Evolutionary conservation across 2,329 filamentous ascomycete genomes (phyloP), one percentile per base, ranked within the genome.

Genomic region (Alternaria alternata): DNA sequence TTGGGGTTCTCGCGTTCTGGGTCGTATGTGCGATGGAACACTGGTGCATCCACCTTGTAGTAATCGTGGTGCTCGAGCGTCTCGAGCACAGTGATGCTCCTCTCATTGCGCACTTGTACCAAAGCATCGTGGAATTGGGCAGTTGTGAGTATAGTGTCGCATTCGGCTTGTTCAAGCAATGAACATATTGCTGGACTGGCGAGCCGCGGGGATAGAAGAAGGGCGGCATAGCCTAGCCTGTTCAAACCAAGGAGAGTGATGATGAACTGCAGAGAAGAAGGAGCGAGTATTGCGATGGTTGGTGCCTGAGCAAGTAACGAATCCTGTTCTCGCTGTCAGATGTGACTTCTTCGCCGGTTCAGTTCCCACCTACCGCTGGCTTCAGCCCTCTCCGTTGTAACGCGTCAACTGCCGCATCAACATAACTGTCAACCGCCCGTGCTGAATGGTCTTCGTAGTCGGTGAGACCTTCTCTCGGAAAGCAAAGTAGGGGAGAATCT

Each of bases 201-300:
- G 3, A 88, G 79, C 7, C 86, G 76, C 2, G 84, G 86, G 0
- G 85, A 87, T 2, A 88, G 77, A 34, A 87, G 81, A 1, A 88
- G 74, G 3, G 82, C 79, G 0, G 85, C 82, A 74, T 86, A 85
- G 8, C 87, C 86, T 12, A 88, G 75, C 61, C 85, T 82, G 28
- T 81, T 82, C 48, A 89, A 67, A 0, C 84, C 86, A 44, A 88
- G 79, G 42, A 85, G 76, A 4, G 84, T 83, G 36, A 87, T 76
- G 38, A 87, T 78, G 60, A 86, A 86, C 54, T 86, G 83, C 9
- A 88, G 76, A 62, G 84, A 83, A 1, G 85, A 87, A 0, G 81
- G 79, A 0, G 83, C 85, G 3, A 88, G 74, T 11, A 88, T 68
- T 1, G 81, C 84, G 24, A 87, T 78, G 12, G 67, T 65, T 18